A percentile compares a stretch with the other conserved stretches of the same genome.
Conservation (phyloP, 768 basidiomycete species). For the Pulveroboletus sp. region DNA sequence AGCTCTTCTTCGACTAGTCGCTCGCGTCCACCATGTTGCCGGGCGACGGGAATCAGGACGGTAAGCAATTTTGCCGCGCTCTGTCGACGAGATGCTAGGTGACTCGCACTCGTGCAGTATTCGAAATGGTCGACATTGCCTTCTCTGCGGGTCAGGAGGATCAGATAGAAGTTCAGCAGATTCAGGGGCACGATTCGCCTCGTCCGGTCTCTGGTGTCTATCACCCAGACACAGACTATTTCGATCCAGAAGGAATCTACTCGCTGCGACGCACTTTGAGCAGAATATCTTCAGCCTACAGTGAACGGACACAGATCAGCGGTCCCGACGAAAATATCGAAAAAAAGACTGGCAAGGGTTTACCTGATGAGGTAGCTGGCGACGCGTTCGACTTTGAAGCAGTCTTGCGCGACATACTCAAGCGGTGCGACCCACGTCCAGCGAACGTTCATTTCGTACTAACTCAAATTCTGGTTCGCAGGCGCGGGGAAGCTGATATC, state of each 20-base stretch:
- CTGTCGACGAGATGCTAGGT: slow-evolving; percentile 3
- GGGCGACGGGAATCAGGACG: not conserved
- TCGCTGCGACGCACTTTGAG: slow-evolving; percentile 17
- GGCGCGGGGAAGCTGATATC: slow-evolving; percentile 46
- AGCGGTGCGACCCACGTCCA: slow-evolving; percentile 10
- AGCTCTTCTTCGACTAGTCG: not conserved
- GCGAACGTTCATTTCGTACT: not conserved
- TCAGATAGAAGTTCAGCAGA: not conserved
- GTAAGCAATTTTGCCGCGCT: not conserved
- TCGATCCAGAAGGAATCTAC: slow-evolving; percentile 49
- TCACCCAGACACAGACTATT: slow-evolving; percentile 43
- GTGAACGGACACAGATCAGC: not conserved
- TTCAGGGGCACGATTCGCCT: not conserved
- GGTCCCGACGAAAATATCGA: not conserved
- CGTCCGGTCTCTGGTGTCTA: slow-evolving; percentile 16
- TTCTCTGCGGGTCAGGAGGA: not conserved
- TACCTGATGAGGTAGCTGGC: slow-evolving; percentile 2
- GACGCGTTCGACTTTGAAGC: slow-evolving; percentile 32
- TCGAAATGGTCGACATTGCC: slow-evolving; percentile 5
- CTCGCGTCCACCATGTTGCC: slow-evolving; percentile 8
- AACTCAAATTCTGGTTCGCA: slow-evolving; percentile 17
- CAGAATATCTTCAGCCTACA: slow-evolving; percentile 12
- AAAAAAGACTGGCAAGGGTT: not conserved
- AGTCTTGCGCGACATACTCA: slow-evolving; percentile 22
- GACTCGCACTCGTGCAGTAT: slow-evolving; percentile 8